Base-by-base conservation (phyloP, 306 rosid species). In the Inga oerstediana region DNA sequence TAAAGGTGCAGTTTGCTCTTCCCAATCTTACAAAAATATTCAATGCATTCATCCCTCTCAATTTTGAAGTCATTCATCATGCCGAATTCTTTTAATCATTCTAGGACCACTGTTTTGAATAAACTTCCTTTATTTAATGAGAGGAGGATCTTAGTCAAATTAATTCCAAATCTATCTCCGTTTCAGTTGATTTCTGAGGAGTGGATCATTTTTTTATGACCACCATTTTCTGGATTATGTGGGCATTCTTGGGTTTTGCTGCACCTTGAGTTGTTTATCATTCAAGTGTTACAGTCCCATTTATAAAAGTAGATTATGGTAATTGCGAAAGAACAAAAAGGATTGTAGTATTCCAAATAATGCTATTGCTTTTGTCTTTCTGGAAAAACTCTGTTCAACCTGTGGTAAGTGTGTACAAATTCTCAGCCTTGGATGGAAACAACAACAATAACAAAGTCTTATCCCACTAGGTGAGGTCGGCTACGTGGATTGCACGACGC, bases 71-170 rank as follows among this genome's bases (percentile, higher is more conserved):
- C 69, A 61, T 24, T 22, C 4, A 30, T 64, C 69, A 64, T 79
- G 24, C 49, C 37, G 6, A 78, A 17, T 79, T 61, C 68, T 32
- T 52, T 73, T 74, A 17, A 58, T 77, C 66, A 45, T 69, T 24
- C 44, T 70, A 66, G 44, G 16, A 35, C 67, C 52, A 30, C 48
- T 44, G 41, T 44, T 22, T 19, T 77, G 58, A 62, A 76, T 49
- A 46, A 20, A 45, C 68, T 68, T 46, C 30, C 20, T 22, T 58
- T 68, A 19, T 12, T 68, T 59, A 24, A 24, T 67, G 81, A 59
- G 51, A 72, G 45, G 24, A 83, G 34, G 45, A 83, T 68, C 48
- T 35, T 72, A 52, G 14, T 64, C 78, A 72, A 78, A 37, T 51
- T 44, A 62, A 78, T 72, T 71, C 59, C 61, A 74, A 69, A 16